These are phyloP conservation scores for Nidula microcarpa DNA, from an alignment of 768 basidiomycete species.

Conservation along the genomic window DNA sequence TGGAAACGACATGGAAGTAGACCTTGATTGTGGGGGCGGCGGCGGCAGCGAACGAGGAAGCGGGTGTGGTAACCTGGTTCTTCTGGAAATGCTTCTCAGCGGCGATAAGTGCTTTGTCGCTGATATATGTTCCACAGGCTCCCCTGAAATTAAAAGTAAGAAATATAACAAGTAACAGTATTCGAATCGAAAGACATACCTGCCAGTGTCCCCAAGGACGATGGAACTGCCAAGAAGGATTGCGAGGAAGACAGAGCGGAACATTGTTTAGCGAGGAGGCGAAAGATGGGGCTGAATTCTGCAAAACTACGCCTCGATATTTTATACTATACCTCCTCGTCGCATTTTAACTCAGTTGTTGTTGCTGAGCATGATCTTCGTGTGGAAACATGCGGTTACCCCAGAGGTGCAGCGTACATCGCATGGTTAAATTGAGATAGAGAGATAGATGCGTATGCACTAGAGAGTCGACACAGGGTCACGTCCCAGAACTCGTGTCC, in stretches of 20 bases:
- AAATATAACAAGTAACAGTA: not conserved
- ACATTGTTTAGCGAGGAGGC: not conserved
- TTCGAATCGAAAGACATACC: not conserved
- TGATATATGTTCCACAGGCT: constrained; percentile 9
- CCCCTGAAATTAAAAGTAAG: not conserved
- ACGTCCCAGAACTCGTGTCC: no score
- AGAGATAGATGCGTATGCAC: no score
- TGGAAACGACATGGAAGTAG: constrained; percentile 34
- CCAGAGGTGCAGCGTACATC: no score
- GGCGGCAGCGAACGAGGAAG: constrained; percentile 1
- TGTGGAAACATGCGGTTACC: no score
- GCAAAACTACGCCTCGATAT: no score
- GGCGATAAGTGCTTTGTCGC: constrained; percentile 6
- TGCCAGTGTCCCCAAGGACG: constrained; percentile 3
- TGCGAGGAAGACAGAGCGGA: constrained; percentile 5
- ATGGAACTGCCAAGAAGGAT: constrained; percentile 7
- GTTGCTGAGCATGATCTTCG: no score
- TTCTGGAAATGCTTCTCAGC: constrained; percentile 13
- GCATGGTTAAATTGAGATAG: no score
- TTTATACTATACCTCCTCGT: no score
- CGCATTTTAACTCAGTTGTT: no score
- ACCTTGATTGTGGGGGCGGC: constrained; percentile 19
- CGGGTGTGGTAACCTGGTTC: constrained; percentile 6
- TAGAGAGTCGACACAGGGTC: no score
- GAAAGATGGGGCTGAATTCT: no score